Base-by-base conservation (phyloP, 768 basidiomycete species). In the Hygrophoropsis aurantiaca region DNA sequence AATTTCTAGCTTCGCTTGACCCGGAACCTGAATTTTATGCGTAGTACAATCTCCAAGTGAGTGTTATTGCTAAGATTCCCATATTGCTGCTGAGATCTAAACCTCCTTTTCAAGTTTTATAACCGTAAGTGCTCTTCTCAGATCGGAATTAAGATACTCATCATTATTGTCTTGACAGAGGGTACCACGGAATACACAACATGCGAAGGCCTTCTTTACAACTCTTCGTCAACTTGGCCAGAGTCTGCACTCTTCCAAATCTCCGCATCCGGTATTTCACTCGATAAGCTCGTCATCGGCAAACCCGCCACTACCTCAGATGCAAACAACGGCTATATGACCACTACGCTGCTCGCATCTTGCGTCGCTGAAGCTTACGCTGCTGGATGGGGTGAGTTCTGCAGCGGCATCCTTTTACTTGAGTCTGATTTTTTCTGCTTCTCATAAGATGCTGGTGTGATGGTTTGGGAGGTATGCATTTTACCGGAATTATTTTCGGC, bases 361-460 rank as follows among this genome's bases (percentile, higher is more conserved):
- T 90, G 89, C 58, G 67, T 89, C 24, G 55, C 72, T 15, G 69
- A 82, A 61, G 88, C 84, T 0, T 77, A 80, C 53, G 57, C 53
- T n/a, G 48, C 74, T 48, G 87, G 85, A 23, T 90, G 87, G 87
- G 76, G 82, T 83, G 50, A 66, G 84, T 69, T 21, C 15, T 13
- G n/a, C 39, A 16, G 19, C 15, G 24, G 10, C 45, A 19, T 16
- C 7, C 8, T 40, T 41, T 47, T 19, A 41, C 46, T 20, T 38
- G 33, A 19, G n/a, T 44, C 20, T 42, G 32, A 20, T 46, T 33
- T 20, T 2, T 16, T 1, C 3, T 34, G 3, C 18, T 15, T 19
- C 52, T 60, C 5, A 11, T 16, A 25, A 73, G 72, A 55, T 49
- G 71, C 42, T 0, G 72, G 73, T 6, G 72, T 71, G 30, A 70